These are phyloP conservation scores for Apium graveolens DNA, from an alignment of 129 eudicot genomes.

Conservation along the genomic window DNA sequence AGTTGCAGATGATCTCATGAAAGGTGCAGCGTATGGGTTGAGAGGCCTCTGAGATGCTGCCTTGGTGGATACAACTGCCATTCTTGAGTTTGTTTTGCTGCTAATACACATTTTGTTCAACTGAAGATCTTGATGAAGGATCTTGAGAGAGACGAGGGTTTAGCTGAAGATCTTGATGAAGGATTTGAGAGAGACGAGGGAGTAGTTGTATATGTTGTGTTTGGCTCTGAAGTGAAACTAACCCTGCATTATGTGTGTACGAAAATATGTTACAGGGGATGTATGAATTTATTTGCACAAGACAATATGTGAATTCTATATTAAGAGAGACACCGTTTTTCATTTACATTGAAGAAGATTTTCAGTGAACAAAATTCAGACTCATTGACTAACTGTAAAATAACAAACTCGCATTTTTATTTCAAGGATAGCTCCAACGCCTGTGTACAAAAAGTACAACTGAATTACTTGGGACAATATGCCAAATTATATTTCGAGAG, in stretches of 20 bases:
- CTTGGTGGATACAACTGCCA: background rate
- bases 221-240: background rate
- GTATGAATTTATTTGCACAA: background rate
- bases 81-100: background rate
- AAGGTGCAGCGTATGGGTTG: background rate
- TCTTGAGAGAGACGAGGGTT: background rate
- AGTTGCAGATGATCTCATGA: background rate
- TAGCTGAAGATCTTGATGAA: background rate
- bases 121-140: background rate
- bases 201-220: background rate
- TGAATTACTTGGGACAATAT: no score
- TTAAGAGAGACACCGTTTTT: background rate
- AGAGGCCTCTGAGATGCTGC: background rate
- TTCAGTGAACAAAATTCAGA: background rate
- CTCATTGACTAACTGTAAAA: background rate
- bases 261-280: background rate
- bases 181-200: background rate
- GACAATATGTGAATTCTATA: background rate
- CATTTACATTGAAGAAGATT: background rate
- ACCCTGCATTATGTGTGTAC: background rate
- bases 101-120: background rate
- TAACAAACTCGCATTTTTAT: background rate
- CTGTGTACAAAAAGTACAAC: no score
- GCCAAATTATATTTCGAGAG: no score
- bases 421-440: background rate